phyloP scores from a whole-genome alignment of 2,329 filamentous ascomycete genomes.

The Ophiostoma ulmi region DNA sequence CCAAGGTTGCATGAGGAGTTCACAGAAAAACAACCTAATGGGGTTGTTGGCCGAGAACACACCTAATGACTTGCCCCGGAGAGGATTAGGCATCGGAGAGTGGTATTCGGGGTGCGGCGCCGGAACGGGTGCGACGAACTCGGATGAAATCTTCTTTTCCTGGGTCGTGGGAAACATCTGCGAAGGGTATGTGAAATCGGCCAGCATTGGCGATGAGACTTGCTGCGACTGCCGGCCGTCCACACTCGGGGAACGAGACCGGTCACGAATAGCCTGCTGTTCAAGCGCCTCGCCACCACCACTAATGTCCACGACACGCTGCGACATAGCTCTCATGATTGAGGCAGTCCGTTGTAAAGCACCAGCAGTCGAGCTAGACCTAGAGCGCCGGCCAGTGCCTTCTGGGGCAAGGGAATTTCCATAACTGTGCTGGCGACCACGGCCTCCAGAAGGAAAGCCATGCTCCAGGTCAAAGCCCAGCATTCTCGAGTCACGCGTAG shows the following conservation, averaged over 20 bases:
- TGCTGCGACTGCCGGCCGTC: conserved; percentile 49
- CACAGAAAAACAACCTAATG: conserved; percentile 69
- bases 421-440: conserved; percentile 51
- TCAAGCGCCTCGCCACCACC: conserved; percentile 84
- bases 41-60: conserved; percentile 75
- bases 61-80: conserved; percentile 80
- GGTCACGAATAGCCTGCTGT: conserved; percentile 59
- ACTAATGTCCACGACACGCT: conserved; percentile 94
- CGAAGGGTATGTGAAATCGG: conserved; percentile 50
- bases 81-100: conserved; percentile 59
- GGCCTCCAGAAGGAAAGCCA: conserved; percentile 43
- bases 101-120: conserved; percentile 31
- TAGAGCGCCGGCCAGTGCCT: conserved; percentile 49
- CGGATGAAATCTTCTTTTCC: conserved; percentile 40
- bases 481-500: conserved; percentile 46
- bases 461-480: conserved; percentile 55
- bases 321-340: conserved; percentile 81
- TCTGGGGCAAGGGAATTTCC: conserved; percentile 52
- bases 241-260: conserved; percentile 51
- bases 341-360: conserved; percentile 66
- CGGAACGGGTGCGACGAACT: conserved; percentile 30
- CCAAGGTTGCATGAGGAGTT: conserved; percentile 77
- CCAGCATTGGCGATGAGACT: conserved; percentile 39
- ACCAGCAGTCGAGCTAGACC: conserved; percentile 58
- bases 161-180: conserved; percentile 41